phyloP scores from a whole-genome alignment of 2,329 filamentous ascomycete genomes.

The Calonectria crousiana region DNA sequence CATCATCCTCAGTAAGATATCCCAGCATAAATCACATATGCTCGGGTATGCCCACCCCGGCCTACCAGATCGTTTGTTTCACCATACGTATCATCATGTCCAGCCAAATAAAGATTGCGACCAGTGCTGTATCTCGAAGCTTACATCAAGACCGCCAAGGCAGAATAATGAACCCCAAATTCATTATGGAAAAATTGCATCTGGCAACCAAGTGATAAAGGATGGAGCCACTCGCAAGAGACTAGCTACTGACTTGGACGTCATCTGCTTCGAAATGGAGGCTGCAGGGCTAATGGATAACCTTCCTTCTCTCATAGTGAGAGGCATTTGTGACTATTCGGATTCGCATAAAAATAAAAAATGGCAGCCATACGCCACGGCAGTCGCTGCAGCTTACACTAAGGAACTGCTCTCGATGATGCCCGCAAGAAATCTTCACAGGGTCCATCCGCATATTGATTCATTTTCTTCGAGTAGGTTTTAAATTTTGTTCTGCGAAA shows the following conservation, averaged over 20 bases:
- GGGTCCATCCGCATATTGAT: neutral
- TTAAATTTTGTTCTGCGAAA: neutral
- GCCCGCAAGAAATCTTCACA: neutral
- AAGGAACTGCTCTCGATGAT: slow-evolving; percentile 31
- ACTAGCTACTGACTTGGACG: slow-evolving; percentile 27
- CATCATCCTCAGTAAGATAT: neutral
- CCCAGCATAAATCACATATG: neutral
- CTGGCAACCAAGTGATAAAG: slow-evolving; percentile 51
- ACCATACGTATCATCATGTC: neutral
- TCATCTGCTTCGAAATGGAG: slow-evolving; percentile 28
- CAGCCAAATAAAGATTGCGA: neutral
- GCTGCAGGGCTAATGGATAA: slow-evolving; percentile 34
- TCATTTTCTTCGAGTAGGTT: neutral
- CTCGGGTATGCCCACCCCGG: neutral
- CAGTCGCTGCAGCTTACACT: slow-evolving; percentile 45
- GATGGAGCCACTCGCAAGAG: slow-evolving; percentile 45
- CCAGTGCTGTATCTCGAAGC: neutral
- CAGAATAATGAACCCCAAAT: neutral
- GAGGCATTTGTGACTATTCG: slow-evolving; percentile 53
- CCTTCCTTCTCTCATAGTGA: slow-evolving; percentile 48
- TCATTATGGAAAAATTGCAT: slow-evolving; percentile 40
- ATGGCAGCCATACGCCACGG: slow-evolving; percentile 52
- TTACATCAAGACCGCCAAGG: neutral
- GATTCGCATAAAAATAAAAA: slow-evolving; percentile 53
- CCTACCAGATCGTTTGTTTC: neutral